These are phyloP conservation scores for Ilex asprella DNA, from an alignment of 257 asterid genomes.

Conservation along the genomic window DNA sequence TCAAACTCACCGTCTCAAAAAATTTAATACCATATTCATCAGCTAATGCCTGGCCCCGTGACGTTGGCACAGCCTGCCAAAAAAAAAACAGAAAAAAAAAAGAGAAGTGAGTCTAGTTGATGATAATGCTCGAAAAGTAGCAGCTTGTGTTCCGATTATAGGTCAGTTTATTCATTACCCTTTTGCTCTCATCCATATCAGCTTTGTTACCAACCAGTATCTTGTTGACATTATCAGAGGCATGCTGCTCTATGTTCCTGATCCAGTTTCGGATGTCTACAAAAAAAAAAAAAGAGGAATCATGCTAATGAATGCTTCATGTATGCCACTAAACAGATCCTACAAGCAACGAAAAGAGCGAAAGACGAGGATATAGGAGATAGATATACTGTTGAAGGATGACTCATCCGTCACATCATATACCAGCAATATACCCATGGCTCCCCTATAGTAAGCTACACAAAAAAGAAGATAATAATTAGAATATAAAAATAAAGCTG, in stretches of 20 bases:
- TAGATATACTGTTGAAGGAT: conserved; percentile 13
- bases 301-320: neutral
- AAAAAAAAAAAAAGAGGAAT: neutral
- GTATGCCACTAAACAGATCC: too few species aligned
- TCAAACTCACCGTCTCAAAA: neutral
- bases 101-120: too few species aligned
- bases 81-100: too few species aligned
- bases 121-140: too few species aligned
- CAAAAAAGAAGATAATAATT: neutral
- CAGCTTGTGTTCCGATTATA: neutral
- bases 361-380: neutral
- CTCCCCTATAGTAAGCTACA: conserved; percentile 23
- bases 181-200: conserved; percentile 18
- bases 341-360: neutral
- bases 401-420: conserved; percentile 19
- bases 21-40: neutral
- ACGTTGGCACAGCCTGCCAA: neutral
- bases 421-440: conserved; percentile 22
- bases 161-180: conserved; percentile 2
- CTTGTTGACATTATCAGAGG: conserved; percentile 14
- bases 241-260: conserved; percentile 15
- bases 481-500: too few species aligned
- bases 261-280: conserved; percentile 21
- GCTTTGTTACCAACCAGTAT: conserved; percentile 17
- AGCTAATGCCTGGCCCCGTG: neutral